Base-by-base conservation (phyloP, 495 filamentous ascomycete species). In the Aspergillus sclerotioniger region DNA sequence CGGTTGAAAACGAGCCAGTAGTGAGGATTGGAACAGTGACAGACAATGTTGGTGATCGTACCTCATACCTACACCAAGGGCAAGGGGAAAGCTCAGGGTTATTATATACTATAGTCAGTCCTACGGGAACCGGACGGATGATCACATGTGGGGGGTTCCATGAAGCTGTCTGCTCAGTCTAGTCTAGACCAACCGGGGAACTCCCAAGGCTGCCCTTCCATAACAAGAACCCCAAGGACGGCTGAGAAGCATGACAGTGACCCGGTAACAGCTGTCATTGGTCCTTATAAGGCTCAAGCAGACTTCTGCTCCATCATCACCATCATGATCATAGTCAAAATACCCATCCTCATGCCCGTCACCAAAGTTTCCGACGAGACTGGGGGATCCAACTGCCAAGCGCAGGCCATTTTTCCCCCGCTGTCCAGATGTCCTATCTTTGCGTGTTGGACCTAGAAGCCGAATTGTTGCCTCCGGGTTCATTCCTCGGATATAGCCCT, bases 71-170 rank as follows among this genome's bases (percentile, higher is more conserved):
- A 13, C 33, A 35, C 2, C 2, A 13, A 35, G 13, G 13, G 33
- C 9, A 2, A 35, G 33, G 13, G 33, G 13, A 9, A 35, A 35
- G 33, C 33, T 17, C 43, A 48, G 19, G 19, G 9, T 48, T 3
- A 8, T 32, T 19, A 25, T 44, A 47, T 32, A 43, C 41, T 39
- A n/a, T n/a, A n/a, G n/a, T n/a, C n/a, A n/a, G n/a, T n/a, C n/a
- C n/a, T n/a, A 17, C 21, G 33, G 35, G 1, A 20, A 51, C 21
- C 19, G 45, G 37, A 19, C 28, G 28, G 52, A 55, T 21, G 37
- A 61, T 63, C 61, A 63, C 61, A 63, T 63, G 61, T 63, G 61
- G 60, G 56, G 58, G 31, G 35, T 44, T 46, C 43, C 54, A 49
- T 41, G 37, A 41, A 41, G 37, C 37, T 41, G 37, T 41, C 12